Evolutionary conservation across 768 basidiomycete species (phyloP).

Genomic region (Suillus hirtellus): DNA sequence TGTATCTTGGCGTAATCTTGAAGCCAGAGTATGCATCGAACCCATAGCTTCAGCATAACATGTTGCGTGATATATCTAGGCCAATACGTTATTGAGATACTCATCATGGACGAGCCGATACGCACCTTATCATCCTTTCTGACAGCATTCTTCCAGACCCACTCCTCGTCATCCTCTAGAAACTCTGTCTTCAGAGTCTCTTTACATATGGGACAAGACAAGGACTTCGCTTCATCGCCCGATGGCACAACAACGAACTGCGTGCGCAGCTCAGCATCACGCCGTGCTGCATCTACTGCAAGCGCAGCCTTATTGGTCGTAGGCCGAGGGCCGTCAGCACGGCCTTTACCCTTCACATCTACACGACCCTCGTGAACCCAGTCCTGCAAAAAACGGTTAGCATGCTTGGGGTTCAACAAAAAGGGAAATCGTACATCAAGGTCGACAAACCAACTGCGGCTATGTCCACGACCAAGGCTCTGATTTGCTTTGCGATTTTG

Average conservation of each 20-base stretch:
- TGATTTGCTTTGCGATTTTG: constrained; percentile 85
- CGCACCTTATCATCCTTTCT: constrained; percentile 80
- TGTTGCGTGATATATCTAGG: constrained; percentile 90
- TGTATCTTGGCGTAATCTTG: constrained; percentile 64
- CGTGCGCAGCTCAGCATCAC: constrained; percentile 72
- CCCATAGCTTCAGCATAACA: constrained; percentile 82
- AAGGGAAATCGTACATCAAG: constrained; percentile 61
- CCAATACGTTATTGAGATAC: constrained; percentile 9
- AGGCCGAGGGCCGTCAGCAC: constrained; percentile 51
- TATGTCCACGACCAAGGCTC: constrained; percentile 80
- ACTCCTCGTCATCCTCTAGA: constrained; percentile 94
- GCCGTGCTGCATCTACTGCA: constrained; percentile 66
- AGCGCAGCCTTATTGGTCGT: constrained; percentile 57
- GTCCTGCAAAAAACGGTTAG: constrained; percentile 54
- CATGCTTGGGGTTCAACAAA: constrained; percentile 10
- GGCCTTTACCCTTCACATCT: constrained; percentile 70
- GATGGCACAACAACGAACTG: constrained; percentile 88
- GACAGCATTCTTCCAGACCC: constrained; percentile 95
- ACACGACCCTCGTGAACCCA: constrained; percentile 75
- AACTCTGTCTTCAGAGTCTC: constrained; percentile 90
- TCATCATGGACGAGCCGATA: constrained; percentile 13
- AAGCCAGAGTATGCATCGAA: constrained; percentile 65
- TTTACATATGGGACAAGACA: constrained; percentile 96
- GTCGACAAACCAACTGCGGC: constrained; percentile 85
- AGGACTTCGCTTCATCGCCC: constrained; percentile 78